Evolutionary conservation across 2,329 filamentous ascomycete genomes (phyloP), one percentile per base, ranked within the genome.

Genomic region (Talaromyces rugulosus): DNA sequence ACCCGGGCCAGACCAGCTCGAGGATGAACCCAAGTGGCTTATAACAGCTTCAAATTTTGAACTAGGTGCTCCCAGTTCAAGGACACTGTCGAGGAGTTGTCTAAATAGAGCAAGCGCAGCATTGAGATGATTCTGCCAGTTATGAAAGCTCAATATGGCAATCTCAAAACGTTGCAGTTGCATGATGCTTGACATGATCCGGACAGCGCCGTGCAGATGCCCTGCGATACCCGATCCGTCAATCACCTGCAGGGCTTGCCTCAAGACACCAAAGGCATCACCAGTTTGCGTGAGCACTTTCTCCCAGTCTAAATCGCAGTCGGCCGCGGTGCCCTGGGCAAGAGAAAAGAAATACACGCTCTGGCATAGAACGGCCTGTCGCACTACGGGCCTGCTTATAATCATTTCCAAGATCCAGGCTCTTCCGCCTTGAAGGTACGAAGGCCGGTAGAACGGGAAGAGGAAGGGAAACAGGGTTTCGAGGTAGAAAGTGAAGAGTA

Each of bases 391-490:
- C 16, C 60, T 57, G 31, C 55, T 61, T 11, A 83, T 78, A 9
- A 88, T 75, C 50, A 85, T 75, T 33, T 83, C 80, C 40, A 88
- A 74, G 31, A 88, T 76, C 86, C 86, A 89, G 30, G 82, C 81
- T 56, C 83, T 80, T 14, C 85, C 86, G n/a, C 84, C 82, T 61
- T 83, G 77, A 3, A 84, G 75, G 5, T 86, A 69, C 2, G 78
- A 77, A 0, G 86, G 86, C 2, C 80, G 80, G 71, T 88, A 88
- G 69, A 87, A 85, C 2, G 87, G 87, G 68, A 85, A 88, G 1
- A 88, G 73, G 65, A 87, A 84, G 1, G 86, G 85, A 64, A 88
- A 82, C 23, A 87, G 78, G 64, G 85, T 82, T 70, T 89, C 86
- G 53, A 88, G 77, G 68, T 87, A 88, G 61, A 85, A 79, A 80